phyloP scores from a whole-genome alignment of 2,329 filamentous ascomycete genomes.

The Hirsutella thompsonii region DNA sequence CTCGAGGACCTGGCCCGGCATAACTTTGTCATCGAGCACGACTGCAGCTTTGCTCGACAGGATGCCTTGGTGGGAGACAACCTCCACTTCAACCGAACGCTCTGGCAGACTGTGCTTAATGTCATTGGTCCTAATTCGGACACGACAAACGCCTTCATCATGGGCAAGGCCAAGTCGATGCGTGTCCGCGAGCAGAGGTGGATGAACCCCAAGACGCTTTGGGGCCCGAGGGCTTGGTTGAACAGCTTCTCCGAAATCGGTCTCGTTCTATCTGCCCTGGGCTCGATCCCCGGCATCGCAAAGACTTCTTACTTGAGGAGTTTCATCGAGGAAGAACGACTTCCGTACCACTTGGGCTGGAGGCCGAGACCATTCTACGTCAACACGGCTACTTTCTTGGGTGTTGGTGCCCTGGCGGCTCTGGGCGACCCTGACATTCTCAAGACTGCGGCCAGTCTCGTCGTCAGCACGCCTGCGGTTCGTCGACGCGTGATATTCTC shows the following conservation, averaged over 20 bases:
- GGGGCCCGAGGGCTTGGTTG: not conserved
- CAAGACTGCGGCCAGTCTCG: not conserved
- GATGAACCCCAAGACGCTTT: not conserved
- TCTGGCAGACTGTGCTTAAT: not conserved
- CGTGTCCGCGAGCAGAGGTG: not conserved
- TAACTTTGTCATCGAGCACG: not conserved
- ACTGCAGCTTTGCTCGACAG: not conserved
- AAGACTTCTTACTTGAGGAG: not conserved
- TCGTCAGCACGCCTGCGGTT: not conserved
- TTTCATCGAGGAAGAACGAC: not conserved
- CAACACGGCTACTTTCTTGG: not conserved
- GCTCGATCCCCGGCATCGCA: not conserved
- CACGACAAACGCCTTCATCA: not conserved
- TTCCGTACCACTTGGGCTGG: not conserved
- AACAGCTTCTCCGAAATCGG: not conserved
- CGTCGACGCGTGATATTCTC: not conserved
- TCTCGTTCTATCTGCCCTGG: not conserved
- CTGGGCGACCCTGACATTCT: not conserved
- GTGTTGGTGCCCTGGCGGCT: not conserved
- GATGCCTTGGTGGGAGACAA: not conserved
- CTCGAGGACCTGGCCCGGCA: not conserved
- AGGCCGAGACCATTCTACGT: not conserved
- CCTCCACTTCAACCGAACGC: not conserved
- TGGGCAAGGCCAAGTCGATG: not conserved
- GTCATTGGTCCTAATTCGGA: not conserved